phyloP scores from a whole-genome alignment of 2,329 filamentous ascomycete species.

The Penicillium expansum region DNA sequence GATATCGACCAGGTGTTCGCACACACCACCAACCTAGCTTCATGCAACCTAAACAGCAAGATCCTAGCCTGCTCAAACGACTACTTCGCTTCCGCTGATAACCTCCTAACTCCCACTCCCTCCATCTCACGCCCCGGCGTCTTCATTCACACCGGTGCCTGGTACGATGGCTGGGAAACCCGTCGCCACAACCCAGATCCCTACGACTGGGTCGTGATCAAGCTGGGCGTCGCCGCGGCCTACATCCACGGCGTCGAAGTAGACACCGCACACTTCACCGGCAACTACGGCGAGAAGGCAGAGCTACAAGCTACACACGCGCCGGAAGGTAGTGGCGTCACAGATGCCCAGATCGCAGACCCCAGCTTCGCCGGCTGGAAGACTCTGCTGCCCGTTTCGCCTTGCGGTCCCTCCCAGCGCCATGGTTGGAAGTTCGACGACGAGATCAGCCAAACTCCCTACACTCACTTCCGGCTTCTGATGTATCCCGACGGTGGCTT shows the following conservation, averaged over 20 bases:
- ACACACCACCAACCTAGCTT: conserved; percentile 51
- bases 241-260: conserved; percentile 44
- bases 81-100: conserved; percentile 59
- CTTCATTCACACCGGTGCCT: conserved; percentile 60
- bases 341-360: conserved; percentile 32
- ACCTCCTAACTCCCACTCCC: conserved; percentile 57
- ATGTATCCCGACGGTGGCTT: conserved; percentile 50
- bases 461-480: conserved; percentile 44
- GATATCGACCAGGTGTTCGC: conserved; percentile 56
- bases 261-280: conserved; percentile 46
- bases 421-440: conserved; percentile 41
- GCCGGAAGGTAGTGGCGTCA: conserved; percentile 17
- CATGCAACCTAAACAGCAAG: conserved; percentile 50
- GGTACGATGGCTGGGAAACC: conserved; percentile 66
- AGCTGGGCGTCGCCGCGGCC: conserved; percentile 52
- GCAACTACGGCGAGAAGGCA: conserved; percentile 47
- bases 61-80: conserved; percentile 59
- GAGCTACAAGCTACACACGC: conserved; percentile 38
- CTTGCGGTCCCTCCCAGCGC: conserved; percentile 43
- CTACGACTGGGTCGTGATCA: conserved; percentile 60
- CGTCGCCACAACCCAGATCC: conserved; percentile 57
- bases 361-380: conserved; percentile 38
- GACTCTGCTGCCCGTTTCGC: conserved; percentile 38
- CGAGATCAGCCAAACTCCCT: conserved; percentile 26
- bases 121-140: conserved; percentile 57